Evolutionary conservation across 441 rosid genomes (phyloP), one percentile per base, ranked within the genome.

Genomic region (Populus trichocarpa): DNA sequence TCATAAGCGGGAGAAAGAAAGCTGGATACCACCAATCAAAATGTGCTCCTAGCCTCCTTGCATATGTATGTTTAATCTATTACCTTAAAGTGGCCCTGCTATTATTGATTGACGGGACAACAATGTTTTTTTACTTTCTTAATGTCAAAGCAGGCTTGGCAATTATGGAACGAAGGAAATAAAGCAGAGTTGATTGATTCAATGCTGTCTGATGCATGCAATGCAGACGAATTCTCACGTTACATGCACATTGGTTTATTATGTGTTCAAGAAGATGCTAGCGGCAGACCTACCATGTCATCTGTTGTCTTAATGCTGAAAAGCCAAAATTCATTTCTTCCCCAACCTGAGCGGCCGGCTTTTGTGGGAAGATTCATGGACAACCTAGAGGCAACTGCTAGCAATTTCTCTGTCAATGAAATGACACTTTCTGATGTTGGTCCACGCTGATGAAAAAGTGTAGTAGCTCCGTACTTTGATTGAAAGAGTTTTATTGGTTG

Each of bases 161-260:
- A 81, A 35, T 68, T 83, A 25, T 83, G 85, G 87, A 80, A 77
- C 35, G 67, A 64, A 59, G 89, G 84, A 42, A 83, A 76, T 46
- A 14, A 46, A 46, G 20, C 57, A 46, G 57, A 2, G 6, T 46
- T 46, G 57, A 30, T 30, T 30, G 32, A 30, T 30, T 4, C 32
- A 30, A 30, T 30, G 32, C 32, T 30, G 32, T 30, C 32, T 30
- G 32, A 30, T 81, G 11, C 20, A 11, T 40, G 88, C 87, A 2
- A 85, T 86, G 88, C 85, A 84, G 8, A 77, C 68, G 2, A 86
- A 88, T 9, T 86, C 89, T 1, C 88, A 88, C 26, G 87, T 68
- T 88, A 30, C 32, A 30, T 30, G 32, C 32, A 30, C 32, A 30
- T 30, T 30, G 4, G 46, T 28, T 42, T 87, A 46, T 72, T 85